Evolutionary conservation across 2,329 filamentous ascomycete species (phyloP), one percentile per base, ranked within the genome.

Genomic region (Ceratocystiopsis brevicomis): DNA sequence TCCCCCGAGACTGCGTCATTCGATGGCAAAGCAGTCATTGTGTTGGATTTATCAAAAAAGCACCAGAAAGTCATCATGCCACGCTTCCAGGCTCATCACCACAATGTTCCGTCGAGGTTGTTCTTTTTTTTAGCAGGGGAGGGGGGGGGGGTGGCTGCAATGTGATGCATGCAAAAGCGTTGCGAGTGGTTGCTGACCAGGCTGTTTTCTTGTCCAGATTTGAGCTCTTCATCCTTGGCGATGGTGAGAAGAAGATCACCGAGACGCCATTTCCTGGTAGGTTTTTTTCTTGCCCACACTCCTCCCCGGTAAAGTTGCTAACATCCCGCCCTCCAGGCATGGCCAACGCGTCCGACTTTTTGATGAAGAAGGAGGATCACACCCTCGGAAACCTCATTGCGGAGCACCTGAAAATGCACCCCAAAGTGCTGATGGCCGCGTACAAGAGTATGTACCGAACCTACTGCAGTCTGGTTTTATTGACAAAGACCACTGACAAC

Each of bases 301-400:
- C 6, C 6, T 6, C 10, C 13, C n/a, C 1, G 6, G 11, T 17
- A 14, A 10, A 37, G n/a, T 6, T 33, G 32, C 38, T 34, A n/a
- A 43, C 17, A 36, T 41, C 41, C 34, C 37, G n/a, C 8, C 9
- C 6, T 33, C 12, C 18, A 90, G 86, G 85, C 56, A 86, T 93
- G 58, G 84, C 88, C 18, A 93, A 94, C 59, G 86, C 83, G n/a
- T 82, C 85, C 11, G 82, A 95, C 61, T 98, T 98, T 65, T 77
- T 84, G 46, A 78, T 98, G 63, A 84, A 85, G 63, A 96, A 95
- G 61, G 90, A 98, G 61, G 90, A 98, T 54, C 88, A 95, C 63
- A 95, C 88, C 1, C 73, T 98, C 21, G 90, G 80, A 53, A 95
- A 98, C 60, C 71, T 98, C 44, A 71, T 98, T 45, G 74, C 81